Conservation (phyloP, 2,329 filamentous ascomycete genomes). For the Fulvia fulva region DNA sequence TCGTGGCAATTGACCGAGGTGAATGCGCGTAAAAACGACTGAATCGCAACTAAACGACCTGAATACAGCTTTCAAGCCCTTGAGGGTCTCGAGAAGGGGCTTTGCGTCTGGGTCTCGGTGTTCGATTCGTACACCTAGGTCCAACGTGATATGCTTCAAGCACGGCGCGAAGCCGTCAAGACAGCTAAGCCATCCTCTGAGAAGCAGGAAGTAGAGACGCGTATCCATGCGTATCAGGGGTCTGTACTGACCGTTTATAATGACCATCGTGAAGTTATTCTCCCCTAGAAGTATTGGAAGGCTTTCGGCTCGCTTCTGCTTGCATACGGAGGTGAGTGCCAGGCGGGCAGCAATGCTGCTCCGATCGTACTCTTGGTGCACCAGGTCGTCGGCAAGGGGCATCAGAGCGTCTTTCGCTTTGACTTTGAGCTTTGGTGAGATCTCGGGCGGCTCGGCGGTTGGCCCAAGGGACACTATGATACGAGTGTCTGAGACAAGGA, state of each 20-base stretch:
- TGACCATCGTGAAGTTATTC: not conserved
- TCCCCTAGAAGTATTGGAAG: not conserved
- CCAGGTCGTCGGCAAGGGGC: no score
- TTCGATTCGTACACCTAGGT: not conserved
- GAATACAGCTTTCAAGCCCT: not conserved
- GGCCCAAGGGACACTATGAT: no score
- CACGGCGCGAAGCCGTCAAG: not conserved
- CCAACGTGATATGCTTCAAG: not conserved
- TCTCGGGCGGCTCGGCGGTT: no score
- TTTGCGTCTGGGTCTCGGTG: not conserved
- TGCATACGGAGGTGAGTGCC: not conserved
- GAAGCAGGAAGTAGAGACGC: not conserved
- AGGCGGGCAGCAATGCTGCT: not conserved
- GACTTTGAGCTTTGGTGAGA: no score
- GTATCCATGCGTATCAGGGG: not conserved
- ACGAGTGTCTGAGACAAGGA: no score
- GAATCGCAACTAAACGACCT: not conserved
- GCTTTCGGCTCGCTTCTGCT: not conserved
- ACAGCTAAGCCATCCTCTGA: not conserved
- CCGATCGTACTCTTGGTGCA: no score
- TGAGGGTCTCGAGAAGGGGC: not conserved
- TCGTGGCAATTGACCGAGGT: not conserved
- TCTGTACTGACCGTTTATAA: not conserved
- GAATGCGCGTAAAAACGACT: not conserved
- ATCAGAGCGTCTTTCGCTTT: no score